Conservation (phyloP, 2,329 filamentous ascomycete genomes). For the Exophiala spinifera region DNA sequence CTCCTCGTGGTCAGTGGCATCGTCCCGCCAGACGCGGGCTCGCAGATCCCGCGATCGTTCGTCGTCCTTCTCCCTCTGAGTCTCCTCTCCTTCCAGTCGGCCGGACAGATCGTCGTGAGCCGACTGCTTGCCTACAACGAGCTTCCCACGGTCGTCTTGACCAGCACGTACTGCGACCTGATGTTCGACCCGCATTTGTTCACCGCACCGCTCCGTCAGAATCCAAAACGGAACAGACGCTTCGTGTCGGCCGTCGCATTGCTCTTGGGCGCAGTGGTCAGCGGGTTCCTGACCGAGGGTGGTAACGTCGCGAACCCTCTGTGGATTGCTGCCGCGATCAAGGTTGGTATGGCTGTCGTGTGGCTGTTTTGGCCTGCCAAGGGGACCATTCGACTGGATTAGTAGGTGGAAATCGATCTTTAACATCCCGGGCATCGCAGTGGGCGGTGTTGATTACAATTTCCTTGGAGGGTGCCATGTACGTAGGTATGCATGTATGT, state of each 20-base stretch:
- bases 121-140: conserved; percentile 43
- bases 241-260: conserved; percentile 36
- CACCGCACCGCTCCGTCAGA: conserved; percentile 32
- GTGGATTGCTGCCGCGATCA: conserved; percentile 42
- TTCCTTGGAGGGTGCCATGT: no score
- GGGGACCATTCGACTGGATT: conserved; percentile 21
- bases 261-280: conserved; percentile 40
- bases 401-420: no score
- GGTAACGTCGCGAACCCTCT: conserved; percentile 41
- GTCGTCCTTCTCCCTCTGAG: conserved; percentile 36
- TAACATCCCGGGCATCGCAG: no score
- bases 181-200: conserved; percentile 40
- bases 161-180: conserved; percentile 46
- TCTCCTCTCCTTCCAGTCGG: conserved; percentile 40
- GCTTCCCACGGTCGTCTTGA: conserved; percentile 46
- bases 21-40: conserved; percentile 28
- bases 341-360: conserved; percentile 35
- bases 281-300: conserved; percentile 40
- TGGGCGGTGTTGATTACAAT: no score
- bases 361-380: conserved; percentile 40
- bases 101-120: conserved; percentile 42
- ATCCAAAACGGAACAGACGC: conserved; percentile 40
- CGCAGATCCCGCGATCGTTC: conserved; percentile 17
- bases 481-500: no score
- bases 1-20: conserved; percentile 35